These are phyloP conservation scores for Nannochloris sp. DNA, from an alignment of 139 green algal species.

Conservation along the genomic window DNA sequence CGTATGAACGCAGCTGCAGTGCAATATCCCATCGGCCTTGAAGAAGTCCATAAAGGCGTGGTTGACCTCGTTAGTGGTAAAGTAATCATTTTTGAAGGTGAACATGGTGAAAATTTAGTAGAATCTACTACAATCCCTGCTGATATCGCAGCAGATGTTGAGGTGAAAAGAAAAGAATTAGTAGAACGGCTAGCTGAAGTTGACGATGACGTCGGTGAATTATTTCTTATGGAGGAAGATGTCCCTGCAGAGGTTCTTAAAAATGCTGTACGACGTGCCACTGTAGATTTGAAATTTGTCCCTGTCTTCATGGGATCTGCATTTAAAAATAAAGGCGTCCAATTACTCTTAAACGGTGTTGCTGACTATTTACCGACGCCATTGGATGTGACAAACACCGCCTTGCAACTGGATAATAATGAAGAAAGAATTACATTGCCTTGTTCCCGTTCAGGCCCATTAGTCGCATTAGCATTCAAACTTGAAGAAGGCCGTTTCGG, in stretches of 20 bases:
- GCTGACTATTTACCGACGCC: slow-evolving; percentile 87
- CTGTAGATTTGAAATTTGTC: slow-evolving; percentile 65
- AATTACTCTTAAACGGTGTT: slow-evolving; percentile 84
- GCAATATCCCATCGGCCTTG: slow-evolving; percentile 89
- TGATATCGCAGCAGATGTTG: slow-evolving; percentile 35
- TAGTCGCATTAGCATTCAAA: slow-evolving; percentile 93
- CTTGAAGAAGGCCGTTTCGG: slow-evolving; percentile 96
- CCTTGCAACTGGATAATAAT: slow-evolving; percentile 56
- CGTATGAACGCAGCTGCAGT: slow-evolving; percentile 81
- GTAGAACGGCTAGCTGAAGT: slow-evolving; percentile 71
- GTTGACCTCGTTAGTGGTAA: slow-evolving; percentile 78
- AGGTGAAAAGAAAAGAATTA: slow-evolving; percentile 54
- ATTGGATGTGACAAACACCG: slow-evolving; percentile 53
- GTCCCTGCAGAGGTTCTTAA: slow-evolving; percentile 56
- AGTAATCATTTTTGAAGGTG: slow-evolving; percentile 50
- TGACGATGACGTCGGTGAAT: slow-evolving; percentile 86
- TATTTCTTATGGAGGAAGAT: slow-evolving; percentile 81
- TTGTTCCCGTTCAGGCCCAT: slow-evolving; percentile 35
- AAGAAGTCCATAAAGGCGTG: slow-evolving; percentile 81
- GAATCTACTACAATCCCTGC: slow-evolving; percentile 61
- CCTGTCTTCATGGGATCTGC: slow-evolving; percentile 93
- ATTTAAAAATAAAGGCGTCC: slow-evolving; percentile 63
- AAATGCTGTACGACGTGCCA: slow-evolving; percentile 56
- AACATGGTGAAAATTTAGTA: slow-evolving; percentile 55
- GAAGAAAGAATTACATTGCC: slow-evolving; percentile 61